Conservation (phyloP, 2,329 filamentous ascomycete species). For the Graphilbum ipis-grandicollis region DNA sequence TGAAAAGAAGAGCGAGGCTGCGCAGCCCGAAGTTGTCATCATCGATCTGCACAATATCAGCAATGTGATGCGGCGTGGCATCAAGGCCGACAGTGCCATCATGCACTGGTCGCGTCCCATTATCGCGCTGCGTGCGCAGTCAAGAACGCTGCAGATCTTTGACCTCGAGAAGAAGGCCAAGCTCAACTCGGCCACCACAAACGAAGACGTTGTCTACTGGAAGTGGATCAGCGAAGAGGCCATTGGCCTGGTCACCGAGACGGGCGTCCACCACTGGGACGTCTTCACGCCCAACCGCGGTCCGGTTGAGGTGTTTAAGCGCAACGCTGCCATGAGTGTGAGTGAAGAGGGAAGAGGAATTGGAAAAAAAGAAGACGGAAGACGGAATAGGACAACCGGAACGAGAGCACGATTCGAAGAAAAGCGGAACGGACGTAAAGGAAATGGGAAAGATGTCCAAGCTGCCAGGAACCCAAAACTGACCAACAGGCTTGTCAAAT, state of each 20-base stretch:
- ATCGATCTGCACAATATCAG: constrained; percentile 95
- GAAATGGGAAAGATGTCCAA: too few species aligned
- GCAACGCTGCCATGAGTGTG: constrained; percentile 77
- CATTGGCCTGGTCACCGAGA: constrained; percentile 80
- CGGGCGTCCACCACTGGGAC: constrained; percentile 92
- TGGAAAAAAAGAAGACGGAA: not conserved
- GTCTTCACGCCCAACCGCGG: constrained; percentile 71
- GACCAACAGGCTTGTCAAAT: constrained; percentile 74
- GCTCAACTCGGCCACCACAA: constrained; percentile 92
- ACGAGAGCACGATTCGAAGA: too few species aligned
- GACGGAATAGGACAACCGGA: too few species aligned
- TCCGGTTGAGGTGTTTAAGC: constrained; percentile 85
- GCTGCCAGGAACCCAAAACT: not conserved
- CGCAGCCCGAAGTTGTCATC: constrained; percentile 88
- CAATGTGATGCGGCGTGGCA: constrained; percentile 83
- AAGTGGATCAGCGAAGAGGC: constrained; percentile 92
- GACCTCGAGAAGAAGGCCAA: constrained; percentile 86
- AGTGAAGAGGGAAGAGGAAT: constrained; percentile 14
- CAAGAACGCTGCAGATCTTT: constrained; percentile 92
- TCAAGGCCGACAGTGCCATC: constrained; percentile 98
- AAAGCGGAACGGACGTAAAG: too few species aligned
- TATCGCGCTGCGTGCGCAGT: constrained; percentile 90
- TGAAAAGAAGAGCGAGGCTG: constrained; percentile 73
- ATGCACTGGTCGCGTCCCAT: constrained; percentile 98
- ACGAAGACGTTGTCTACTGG: constrained; percentile 97